Conservation (phyloP, 2,329 filamentous ascomycete genomes). For the Colletotrichum salicis region DNA sequence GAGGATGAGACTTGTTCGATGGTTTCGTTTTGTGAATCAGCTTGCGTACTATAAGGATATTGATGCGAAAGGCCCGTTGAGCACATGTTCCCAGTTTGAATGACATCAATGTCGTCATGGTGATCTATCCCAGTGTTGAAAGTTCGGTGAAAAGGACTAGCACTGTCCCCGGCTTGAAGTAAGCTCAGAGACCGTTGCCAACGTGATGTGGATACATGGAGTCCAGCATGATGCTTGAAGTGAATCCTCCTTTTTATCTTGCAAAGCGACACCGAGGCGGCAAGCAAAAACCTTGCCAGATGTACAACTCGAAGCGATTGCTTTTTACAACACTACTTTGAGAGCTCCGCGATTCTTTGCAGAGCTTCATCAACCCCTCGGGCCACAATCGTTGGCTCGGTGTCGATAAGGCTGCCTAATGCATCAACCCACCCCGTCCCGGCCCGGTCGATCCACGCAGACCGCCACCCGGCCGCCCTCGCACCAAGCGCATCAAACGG, state of each 20-base stretch:
- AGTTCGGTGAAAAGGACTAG: not conserved
- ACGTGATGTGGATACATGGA: not conserved
- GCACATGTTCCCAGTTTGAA: not conserved
- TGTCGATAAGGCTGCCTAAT: constrained; percentile 57
- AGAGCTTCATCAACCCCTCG: constrained; percentile 68
- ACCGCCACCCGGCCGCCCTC: constrained; percentile 67
- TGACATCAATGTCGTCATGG: not conserved
- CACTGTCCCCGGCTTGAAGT: not conserved
- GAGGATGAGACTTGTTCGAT: not conserved
- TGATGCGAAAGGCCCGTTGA: not conserved
- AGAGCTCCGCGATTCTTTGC: constrained; percentile 42
- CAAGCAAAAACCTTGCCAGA: not conserved
- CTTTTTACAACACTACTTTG: not conserved
- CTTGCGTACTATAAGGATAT: not conserved
- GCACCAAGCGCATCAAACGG: constrained; percentile 79
- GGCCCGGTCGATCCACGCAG: constrained; percentile 74
- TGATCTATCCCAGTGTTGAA: not conserved
- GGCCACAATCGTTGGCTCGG: constrained; percentile 64
- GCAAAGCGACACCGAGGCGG: not conserved
- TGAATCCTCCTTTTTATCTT: not conserved
- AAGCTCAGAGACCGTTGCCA: not conserved
- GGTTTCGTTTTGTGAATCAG: not conserved
- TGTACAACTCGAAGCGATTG: not conserved
- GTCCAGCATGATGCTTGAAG: not conserved
- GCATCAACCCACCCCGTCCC: constrained; percentile 74